These are phyloP conservation scores for Butyriboletus appendiculatus DNA, from an alignment of 1,284 basidiomycete genomes.

Conservation along the genomic window DNA sequence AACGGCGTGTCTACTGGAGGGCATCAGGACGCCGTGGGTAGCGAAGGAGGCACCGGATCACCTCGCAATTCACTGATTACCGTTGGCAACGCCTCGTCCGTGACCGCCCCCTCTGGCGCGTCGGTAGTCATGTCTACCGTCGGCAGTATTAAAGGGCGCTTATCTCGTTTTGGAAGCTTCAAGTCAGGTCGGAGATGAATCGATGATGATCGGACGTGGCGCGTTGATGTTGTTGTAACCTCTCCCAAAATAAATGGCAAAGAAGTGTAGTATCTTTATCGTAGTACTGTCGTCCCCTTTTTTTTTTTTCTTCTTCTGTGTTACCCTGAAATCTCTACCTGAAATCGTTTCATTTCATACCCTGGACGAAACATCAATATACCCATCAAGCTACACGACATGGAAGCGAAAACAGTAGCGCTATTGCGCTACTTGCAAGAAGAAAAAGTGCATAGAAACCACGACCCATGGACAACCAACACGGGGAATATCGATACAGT, in stretches of 20 bases:
- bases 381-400: conserved; percentile 18
- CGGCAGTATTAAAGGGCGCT: conserved; percentile 59
- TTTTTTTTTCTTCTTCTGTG: neutral
- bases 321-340: neutral
- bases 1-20: conserved; percentile 75
- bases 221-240: neutral
- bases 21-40: conserved; percentile 57
- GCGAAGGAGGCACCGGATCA: conserved; percentile 62
- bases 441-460: conserved; percentile 9
- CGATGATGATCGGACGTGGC: too few relatives aligned
- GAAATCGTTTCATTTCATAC: conserved; percentile 21
- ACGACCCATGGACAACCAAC: neutral
- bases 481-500: conserved; percentile 29
- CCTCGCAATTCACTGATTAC: conserved; percentile 73
- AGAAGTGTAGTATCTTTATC: conserved; percentile 3
- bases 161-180: conserved; percentile 73
- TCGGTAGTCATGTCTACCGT: conserved; percentile 55
- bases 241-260: neutral
- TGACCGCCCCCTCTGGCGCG: conserved; percentile 46
- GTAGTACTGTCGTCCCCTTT: neutral
- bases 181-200: conserved; percentile 63
- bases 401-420: conserved; percentile 11
- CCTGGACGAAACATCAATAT: conserved; percentile 24
- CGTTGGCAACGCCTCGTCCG: conserved; percentile 47
- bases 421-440: conserved; percentile 12